These are phyloP conservation scores for Hordeum pubiflorum DNA, from an alignment of 202 grass and related monocot genomes.

Conservation along the genomic window DNA sequence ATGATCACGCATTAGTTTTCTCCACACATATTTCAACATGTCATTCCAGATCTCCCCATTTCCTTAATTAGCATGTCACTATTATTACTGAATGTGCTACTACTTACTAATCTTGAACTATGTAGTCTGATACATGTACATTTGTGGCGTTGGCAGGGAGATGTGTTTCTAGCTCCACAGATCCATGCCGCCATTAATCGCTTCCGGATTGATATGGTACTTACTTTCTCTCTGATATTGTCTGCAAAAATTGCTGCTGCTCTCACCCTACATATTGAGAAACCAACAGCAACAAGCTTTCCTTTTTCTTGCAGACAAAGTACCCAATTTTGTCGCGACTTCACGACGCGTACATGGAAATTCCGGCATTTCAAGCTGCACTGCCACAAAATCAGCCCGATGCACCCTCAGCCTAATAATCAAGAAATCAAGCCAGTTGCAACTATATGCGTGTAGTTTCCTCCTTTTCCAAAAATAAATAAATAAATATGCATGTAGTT, in stretches of 20 bases:
- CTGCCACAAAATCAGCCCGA: slow-evolving; percentile 60
- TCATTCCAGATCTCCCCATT: not conserved
- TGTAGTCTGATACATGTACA: not conserved
- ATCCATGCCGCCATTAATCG: slow-evolving; percentile 35
- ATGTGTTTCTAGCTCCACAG: slow-evolving; percentile 65
- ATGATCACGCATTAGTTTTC: not conserved
- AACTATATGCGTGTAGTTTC: not conserved
- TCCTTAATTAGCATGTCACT: not conserved
- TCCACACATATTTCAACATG: not conserved
- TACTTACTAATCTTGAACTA: not conserved
- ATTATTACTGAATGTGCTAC: not conserved
- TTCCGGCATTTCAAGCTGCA: slow-evolving; percentile 51
- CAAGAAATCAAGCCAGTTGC: not conserved
- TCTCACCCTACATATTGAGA: not conserved
- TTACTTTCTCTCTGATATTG: not conserved
- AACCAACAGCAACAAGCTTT: not conserved
- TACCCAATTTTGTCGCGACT: slow-evolving; percentile 51
- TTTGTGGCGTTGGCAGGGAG: slow-evolving; percentile 27
- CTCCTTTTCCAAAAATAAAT: no score
- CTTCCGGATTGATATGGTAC: slow-evolving; percentile 69
- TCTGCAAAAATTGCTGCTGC: not conserved
- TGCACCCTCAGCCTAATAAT: slow-evolving; percentile 21
- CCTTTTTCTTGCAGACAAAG: slow-evolving; percentile 36
- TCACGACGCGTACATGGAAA: slow-evolving; percentile 50
- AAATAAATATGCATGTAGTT: not conserved